These are phyloP conservation scores for Chaetomiaceae sp. DNA, from an alignment of 2,329 filamentous ascomycete species.

Conservation along the genomic window DNA sequence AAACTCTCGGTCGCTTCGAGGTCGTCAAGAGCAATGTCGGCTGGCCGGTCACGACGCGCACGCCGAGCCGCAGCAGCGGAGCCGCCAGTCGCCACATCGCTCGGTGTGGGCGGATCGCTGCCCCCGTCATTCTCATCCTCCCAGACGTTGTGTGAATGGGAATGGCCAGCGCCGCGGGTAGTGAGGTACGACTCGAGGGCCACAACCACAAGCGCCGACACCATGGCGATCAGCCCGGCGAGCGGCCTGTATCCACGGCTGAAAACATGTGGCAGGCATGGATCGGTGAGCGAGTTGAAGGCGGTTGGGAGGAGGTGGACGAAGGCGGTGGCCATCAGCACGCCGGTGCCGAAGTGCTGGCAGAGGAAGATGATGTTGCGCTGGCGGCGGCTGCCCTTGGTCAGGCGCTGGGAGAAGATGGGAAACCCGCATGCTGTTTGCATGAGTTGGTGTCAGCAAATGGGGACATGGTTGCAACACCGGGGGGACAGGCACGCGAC, in stretches of 20 bases:
- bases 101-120: slow-evolving; percentile 17
- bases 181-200: slow-evolving; percentile 86
- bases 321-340: slow-evolving; percentile 80
- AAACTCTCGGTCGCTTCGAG: slow-evolving; percentile 48
- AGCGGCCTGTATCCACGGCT: slow-evolving; percentile 72
- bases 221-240: slow-evolving; percentile 75
- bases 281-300: slow-evolving; percentile 60
- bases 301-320: slow-evolving; percentile 68
- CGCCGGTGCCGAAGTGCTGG: slow-evolving; percentile 74
- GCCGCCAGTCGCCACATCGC: slow-evolving; percentile 23
- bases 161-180: slow-evolving; percentile 57
- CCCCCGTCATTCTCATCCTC: slow-evolving; percentile 36
- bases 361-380: slow-evolving; percentile 58
- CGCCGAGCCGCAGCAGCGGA: slow-evolving; percentile 33
- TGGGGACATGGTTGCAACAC: neutral
- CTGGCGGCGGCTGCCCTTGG: slow-evolving; percentile 48
- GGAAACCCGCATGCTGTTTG: slow-evolving; percentile 59
- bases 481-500: slow-evolving; percentile 13
- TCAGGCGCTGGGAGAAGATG: slow-evolving; percentile 54
- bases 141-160: slow-evolving; percentile 50
- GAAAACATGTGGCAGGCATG: slow-evolving; percentile 72
- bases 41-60: slow-evolving; percentile 36
- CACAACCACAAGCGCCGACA: slow-evolving; percentile 74
- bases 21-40: slow-evolving; percentile 46
- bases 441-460: slow-evolving; percentile 1